Conservation (phyloP, 2,329 filamentous ascomycete genomes). For the Paraphoma chrysanthemicola region DNA sequence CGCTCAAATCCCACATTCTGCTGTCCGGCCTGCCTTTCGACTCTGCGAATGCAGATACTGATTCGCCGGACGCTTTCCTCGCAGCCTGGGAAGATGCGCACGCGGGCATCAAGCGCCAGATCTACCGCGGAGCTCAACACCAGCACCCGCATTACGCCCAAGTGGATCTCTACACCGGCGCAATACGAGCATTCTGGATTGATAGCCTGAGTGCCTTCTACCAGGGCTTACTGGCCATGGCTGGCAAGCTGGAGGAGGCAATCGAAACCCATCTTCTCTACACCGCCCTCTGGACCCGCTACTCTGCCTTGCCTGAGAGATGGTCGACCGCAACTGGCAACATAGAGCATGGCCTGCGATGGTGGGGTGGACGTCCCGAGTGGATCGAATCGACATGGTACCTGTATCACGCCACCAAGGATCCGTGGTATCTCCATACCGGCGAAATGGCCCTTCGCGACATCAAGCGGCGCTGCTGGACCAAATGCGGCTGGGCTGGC, state of each 20-base stretch:
- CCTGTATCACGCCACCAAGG: conserved; percentile 89
- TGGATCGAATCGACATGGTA: conserved; percentile 98
- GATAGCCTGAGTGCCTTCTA: conserved; percentile 97
- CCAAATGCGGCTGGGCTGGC: conserved; percentile 91
- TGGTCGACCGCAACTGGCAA: conserved; percentile 87
- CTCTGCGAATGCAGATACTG: conserved; percentile 62
- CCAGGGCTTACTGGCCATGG: conserved; percentile 83
- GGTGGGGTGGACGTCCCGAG: conserved; percentile 95
- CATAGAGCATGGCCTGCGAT: conserved; percentile 85
- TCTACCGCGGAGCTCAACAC: conserved; percentile 77
- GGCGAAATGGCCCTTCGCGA: conserved; percentile 95
- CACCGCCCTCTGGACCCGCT: conserved; percentile 92
- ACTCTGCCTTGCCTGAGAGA: conserved; percentile 90
- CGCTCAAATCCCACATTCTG: conserved; percentile 90
- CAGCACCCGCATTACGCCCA: conserved; percentile 94
- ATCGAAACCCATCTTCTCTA: conserved; percentile 89
- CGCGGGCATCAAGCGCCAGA: conserved; percentile 83
- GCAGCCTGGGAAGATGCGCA: conserved; percentile 86
- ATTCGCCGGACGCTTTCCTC: conserved; percentile 78
- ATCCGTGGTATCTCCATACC: conserved; percentile 95
- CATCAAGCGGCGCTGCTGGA: conserved; percentile 87
- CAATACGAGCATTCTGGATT: conserved; percentile 89
- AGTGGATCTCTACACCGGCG: conserved; percentile 85
- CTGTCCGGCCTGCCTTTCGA: conserved; percentile 71
- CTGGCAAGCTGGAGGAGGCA: conserved; percentile 89